phyloP scores from a whole-genome alignment of 108 stramenopile genomes.

The Chaetoceros muelleri region DNA sequence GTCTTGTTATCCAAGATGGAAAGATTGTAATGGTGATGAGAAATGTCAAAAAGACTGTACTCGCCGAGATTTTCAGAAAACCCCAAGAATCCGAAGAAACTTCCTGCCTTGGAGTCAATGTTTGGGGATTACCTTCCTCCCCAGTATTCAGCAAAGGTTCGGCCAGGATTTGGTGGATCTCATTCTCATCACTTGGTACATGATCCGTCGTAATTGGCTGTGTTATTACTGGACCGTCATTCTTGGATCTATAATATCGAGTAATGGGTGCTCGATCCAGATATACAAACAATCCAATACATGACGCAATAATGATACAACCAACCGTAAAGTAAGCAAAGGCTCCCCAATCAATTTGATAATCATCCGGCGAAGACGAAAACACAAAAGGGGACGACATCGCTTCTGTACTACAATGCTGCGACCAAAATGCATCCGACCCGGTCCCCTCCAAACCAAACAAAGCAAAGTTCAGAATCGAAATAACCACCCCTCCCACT shows the following conservation, averaged over 20 bases:
- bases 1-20: slow-evolving; percentile 31
- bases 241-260: not conserved
- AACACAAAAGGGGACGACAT: not conserved
- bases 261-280: slow-evolving; percentile 9
- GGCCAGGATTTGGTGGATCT: not conserved
- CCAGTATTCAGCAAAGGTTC: not conserved
- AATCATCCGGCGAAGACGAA: not conserved
- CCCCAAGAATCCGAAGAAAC: not conserved
- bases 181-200: not conserved
- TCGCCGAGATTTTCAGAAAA: slow-evolving; percentile 15
- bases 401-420: slow-evolving; percentile 11
- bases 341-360: slow-evolving; percentile 22
- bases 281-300: slow-evolving; percentile 18
- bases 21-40: slow-evolving; percentile 37
- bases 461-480: slow-evolving; percentile 20
- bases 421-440: slow-evolving; percentile 13
- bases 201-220: not conserved
- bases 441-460: slow-evolving; percentile 4
- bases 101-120: not conserved
- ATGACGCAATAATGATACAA: slow-evolving; percentile 18
- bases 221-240: not conserved
- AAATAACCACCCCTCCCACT: slow-evolving; percentile 25
- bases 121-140: not conserved
- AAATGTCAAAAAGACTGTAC: slow-evolving; percentile 34
- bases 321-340: slow-evolving; percentile 31